These are phyloP conservation scores for Pichia manshurica DNA, from an alignment of 805 yeast species.

Conservation along the genomic window DNA sequence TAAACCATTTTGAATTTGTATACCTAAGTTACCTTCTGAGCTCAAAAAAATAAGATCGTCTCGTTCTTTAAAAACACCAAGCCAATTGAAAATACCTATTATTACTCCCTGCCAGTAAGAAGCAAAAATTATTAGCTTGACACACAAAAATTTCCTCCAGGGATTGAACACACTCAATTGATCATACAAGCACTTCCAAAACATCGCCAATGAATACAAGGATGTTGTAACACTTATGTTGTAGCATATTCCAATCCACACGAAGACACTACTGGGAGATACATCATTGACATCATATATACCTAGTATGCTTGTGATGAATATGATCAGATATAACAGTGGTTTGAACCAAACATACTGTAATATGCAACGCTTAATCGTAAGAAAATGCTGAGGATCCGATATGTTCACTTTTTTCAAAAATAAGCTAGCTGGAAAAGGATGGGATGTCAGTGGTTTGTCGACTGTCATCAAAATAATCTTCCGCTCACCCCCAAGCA, in stretches of 20 bases:
- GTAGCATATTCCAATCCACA: constrained; percentile 66
- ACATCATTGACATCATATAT: constrained; percentile 47
- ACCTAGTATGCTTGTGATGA: constrained; percentile 42
- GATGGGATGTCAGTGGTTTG: constrained; percentile 63
- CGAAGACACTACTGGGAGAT: constrained; percentile 43
- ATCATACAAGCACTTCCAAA: constrained; percentile 83
- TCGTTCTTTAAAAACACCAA: constrained; percentile 37
- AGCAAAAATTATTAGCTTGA: constrained; percentile 89
- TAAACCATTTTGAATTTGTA: constrained; percentile 71
- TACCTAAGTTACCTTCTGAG: constrained; percentile 31
- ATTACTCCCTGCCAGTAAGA: constrained; percentile 94
- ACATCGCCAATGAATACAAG: constrained; percentile 76
- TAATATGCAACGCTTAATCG: constrained; percentile 75
- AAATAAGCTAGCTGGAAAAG: constrained; percentile 47
- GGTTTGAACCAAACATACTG: constrained; percentile 97
- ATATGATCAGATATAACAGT: constrained; percentile 53
- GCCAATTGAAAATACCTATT: constrained; percentile 46
- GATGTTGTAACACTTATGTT: constrained; percentile 78
- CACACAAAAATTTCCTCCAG: constrained; percentile 88
- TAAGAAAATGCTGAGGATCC: constrained; percentile 74
- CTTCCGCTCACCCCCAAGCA: constrained; percentile 88
- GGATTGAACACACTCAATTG: constrained; percentile 81
- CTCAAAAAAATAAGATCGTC: constrained; percentile 11
- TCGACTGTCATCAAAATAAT: constrained; percentile 60
- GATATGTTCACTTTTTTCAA: constrained; percentile 68